phyloP scores from a whole-genome alignment of 2,329 filamentous ascomycete species.

The Aureobasidium namibiae region DNA sequence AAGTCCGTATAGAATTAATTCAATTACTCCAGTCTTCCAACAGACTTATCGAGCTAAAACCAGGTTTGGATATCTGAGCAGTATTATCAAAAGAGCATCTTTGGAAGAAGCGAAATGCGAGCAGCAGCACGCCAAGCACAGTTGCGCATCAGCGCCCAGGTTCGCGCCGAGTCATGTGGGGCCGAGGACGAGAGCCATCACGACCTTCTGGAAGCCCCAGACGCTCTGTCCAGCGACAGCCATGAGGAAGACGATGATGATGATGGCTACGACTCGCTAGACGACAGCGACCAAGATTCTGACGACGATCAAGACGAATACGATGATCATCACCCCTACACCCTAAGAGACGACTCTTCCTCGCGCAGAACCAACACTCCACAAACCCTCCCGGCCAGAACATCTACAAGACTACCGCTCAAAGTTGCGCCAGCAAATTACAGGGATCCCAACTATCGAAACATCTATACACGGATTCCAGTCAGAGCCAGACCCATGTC shows the following conservation, averaged over 20 bases:
- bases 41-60: not conserved
- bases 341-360: not conserved
- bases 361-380: not conserved
- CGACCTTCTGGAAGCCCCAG: not conserved
- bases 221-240: not conserved
- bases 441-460: not conserved
- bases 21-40: not conserved
- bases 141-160: not conserved
- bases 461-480: not conserved
- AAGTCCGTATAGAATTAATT: not conserved
- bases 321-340: not conserved
- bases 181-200: not conserved
- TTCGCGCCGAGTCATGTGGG: not conserved
- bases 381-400: not conserved
- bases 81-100: not conserved
- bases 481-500: not conserved
- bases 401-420: not conserved
- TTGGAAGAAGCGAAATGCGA: not conserved
- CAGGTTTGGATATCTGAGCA: not conserved
- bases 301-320: not conserved
- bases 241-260: not conserved
- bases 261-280: not conserved
- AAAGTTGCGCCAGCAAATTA: constrained; percentile 1
- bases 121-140: constrained; percentile 9
- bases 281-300: not conserved